A percentile compares a stretch with the other conserved stretches of the same genome.
Evolutionary conservation across 257 asterid species (phyloP).

Genomic region (Voacanga thouarsii): DNA sequence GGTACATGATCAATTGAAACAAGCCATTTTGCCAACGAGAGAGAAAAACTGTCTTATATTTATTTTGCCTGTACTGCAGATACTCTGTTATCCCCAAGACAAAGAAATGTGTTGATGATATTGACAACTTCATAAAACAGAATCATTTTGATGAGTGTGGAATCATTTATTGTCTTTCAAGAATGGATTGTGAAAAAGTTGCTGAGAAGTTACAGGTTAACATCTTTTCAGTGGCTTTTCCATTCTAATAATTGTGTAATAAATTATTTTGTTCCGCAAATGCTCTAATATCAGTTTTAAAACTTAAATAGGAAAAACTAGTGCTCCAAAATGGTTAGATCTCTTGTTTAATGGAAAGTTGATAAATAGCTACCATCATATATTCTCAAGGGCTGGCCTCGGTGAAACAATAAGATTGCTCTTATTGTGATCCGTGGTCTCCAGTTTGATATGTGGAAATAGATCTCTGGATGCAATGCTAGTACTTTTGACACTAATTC

Average conservation of each 20-base stretch:
- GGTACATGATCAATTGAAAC: slow-evolving; percentile 40
- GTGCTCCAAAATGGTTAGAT: background rate
- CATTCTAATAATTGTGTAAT: background rate
- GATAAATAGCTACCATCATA: background rate
- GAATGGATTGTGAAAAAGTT: slow-evolving; percentile 95
- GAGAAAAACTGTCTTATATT: background rate
- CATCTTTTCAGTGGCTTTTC: slow-evolving; percentile 18
- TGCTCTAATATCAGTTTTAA: slow-evolving; percentile 5
- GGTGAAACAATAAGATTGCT: background rate
- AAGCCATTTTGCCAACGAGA: background rate
- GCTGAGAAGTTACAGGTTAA: slow-evolving; percentile 84
- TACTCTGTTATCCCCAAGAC: slow-evolving; percentile 91
- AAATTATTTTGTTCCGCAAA: background rate
- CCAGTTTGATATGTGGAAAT: background rate
- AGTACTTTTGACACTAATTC: background rate
- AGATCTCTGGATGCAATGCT: background rate
- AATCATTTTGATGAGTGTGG: slow-evolving; percentile 94
- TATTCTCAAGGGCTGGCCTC: background rate
- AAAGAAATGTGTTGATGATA: slow-evolving; percentile 84
- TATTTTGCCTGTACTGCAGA: slow-evolving; percentile 53
- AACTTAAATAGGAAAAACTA: slow-evolving; percentile 2
- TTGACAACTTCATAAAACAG: slow-evolving; percentile 64
- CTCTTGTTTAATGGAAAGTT: background rate
- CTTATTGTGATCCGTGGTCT: background rate
- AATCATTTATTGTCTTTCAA: slow-evolving; percentile 89